Evolutionary conservation across 31 red algal species (phyloP), one percentile per base, ranked within the genome.

Genomic region (Asparagopsis taxiformis): DNA sequence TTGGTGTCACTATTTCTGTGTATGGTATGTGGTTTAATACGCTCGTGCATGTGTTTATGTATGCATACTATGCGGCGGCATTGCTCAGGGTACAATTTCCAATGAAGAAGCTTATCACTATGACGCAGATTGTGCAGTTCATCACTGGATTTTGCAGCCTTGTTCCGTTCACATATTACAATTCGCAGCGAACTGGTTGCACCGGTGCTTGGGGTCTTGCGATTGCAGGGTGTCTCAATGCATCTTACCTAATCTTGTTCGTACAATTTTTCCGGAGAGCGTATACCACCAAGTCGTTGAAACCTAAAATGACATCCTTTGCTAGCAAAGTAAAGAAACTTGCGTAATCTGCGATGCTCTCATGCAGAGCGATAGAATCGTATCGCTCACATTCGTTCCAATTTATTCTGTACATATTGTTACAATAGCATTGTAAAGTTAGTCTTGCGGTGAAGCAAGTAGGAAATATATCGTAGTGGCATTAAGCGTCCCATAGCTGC

Each of bases 11-110:
- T 4, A 73, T 91, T 65, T 84, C 80, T 16, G 56, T 70, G 1
- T 87, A 94, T 39, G 95, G 95, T 23, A 82, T 98, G 57, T 79
- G 77, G 55, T 85, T 93, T 25, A 98, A 98, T 53, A 85, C 95
- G 3, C 64, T 74, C 54, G 87, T 98, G 22, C 95, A 98, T 56
- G 57, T 85, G 39, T 33, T 85, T 35, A 98, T 98, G 95, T 98
- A 98, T 32, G 22, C 39, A 10, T 93, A 98, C 75, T 98, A 89
- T 72, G 88, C 84, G 1, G 68, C 60, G 3, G 51, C 89, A 35
- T 66, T 89, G 10, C 62, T 86, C 6, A 31, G 70, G 2, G 37
- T 76, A 29, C 66, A 59, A 28, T 39, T 97, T 2, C 87, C 87
- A 19, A 65, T 60, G 26, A 79, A 85, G 57, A 63, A 65, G 28